Base-by-base conservation (phyloP, 805 yeast species). In the Sungouiozyma intestinalis region DNA sequence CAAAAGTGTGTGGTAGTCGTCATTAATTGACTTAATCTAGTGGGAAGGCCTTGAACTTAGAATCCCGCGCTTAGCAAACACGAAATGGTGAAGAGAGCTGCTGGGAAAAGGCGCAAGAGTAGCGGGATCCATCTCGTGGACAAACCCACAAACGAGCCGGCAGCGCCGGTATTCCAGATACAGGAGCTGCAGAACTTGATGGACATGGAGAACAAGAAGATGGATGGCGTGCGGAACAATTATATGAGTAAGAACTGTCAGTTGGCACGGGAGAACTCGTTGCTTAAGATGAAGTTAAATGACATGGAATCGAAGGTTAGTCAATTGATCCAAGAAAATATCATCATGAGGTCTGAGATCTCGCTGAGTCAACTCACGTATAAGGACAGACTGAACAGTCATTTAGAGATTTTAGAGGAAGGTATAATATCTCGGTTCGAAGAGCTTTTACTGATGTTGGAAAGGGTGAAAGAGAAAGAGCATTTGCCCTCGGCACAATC, bases 191-290 rank as follows among this genome's bases (percentile, higher is more conserved):
- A 60, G 37, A 49, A 55, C 16, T 32, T 58, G 16, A 46, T 58
- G 48, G 61, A 60, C 41, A 31, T 45, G 7, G 59, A 57, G 29
- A 47, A 45, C 16, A 39, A 36, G 15, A 52, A 51, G 35, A 43
- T 47, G 14, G 53, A 51, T 19, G 31, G 39, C 1, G 41, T 56
- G n/a, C 60, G 48, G 31, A 48, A 47, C 42, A 58, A 51, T 9
- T 58, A 55, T 43, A 52, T 51, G 35, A 54, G 48, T 39, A 69
- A 60, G 52, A 81, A 81, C 57, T 67, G 66, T 41, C 69, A 72
- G n/a, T 58, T 82, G 20, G 85, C 85, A 1, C 74, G 69, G 46
- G 73, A 71, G 39, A 79, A 77, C 54, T 71, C 81, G 2, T 55
- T 67, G 17, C 62, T 80, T 54, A 65, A 72, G 67, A 55, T 69